Evolutionary conservation across 371 early-diverging fungal species (phyloP).

Genomic region (Rhizomucor pusillus): DNA sequence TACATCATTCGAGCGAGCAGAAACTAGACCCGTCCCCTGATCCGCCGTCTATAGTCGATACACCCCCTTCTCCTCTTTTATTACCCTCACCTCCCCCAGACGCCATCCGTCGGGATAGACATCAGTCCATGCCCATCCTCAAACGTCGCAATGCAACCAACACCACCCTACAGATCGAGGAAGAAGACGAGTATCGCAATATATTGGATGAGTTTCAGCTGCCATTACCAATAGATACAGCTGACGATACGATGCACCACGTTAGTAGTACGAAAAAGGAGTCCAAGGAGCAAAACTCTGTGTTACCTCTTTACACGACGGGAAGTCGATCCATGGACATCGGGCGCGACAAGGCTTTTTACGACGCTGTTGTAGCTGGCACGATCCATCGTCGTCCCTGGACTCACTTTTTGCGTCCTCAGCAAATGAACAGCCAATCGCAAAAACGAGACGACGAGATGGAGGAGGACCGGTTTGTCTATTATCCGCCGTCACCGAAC

Average conservation of each 20-base stretch:
- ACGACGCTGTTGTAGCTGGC: slow-evolving; percentile 33
- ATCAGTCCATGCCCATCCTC: not conserved
- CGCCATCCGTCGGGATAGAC: not conserved
- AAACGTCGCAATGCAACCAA: not conserved
- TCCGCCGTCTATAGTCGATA: slow-evolving; percentile 1
- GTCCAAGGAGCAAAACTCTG: not conserved
- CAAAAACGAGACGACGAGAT: slow-evolving; percentile 1
- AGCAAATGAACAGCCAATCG: slow-evolving; percentile 5
- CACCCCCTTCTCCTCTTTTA: slow-evolving; percentile 1
- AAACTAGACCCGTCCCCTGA: too few species aligned
- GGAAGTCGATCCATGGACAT: slow-evolving; percentile 16
- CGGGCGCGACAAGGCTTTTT: slow-evolving; percentile 28
- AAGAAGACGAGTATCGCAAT: slow-evolving; percentile 13
- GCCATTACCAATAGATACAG: slow-evolving; percentile 3
- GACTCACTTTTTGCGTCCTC: slow-evolving; percentile 22
- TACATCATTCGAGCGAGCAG: too few species aligned
- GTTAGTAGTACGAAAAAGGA: not conserved
- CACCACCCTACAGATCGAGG: not conserved
- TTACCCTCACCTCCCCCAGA: not conserved
- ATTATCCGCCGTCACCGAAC: slow-evolving; percentile 40
- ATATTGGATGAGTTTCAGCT: slow-evolving; percentile 13
- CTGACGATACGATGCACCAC: not conserved
- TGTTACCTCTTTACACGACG: slow-evolving; percentile 2
- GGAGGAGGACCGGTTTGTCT: slow-evolving; percentile 15
- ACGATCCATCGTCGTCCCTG: slow-evolving; percentile 21